Base-by-base conservation (phyloP, 441 rosid genomes). In the Corymbia calophylla region DNA sequence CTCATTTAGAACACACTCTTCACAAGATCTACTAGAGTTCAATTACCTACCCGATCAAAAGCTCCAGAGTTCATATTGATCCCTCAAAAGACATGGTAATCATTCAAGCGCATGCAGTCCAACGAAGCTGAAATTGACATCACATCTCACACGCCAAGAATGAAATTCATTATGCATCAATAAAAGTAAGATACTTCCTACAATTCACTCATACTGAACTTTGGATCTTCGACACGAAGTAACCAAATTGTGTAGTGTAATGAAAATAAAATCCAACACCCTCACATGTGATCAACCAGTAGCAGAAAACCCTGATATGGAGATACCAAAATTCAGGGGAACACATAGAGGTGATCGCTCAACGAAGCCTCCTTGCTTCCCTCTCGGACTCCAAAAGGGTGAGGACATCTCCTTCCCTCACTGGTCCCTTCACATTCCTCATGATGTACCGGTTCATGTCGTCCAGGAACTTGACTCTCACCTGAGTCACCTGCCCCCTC, bases 341-440 rank as follows among this genome's bases (percentile, higher is more conserved):
- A 44, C 51, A 19, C 81, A 2, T 9, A 1, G 12, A 70, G 21
- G 47, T 10, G 51, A 77, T 77, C 1, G n/a, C 51, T 88, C 89
- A 88, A 80, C 89, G 89, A 58, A 88, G 89, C 89, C 89, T 81
- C 89, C 89, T 48, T n/a, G 89, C 89, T 49, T 88, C 89, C 39
- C 89, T 88, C 89, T 88, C 89, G 13, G 89, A 88, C 86, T 88
- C 89, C 49, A 88, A 47, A 44, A 88, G 89, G 29, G 89, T 84
- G 35, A 88, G 89, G 3, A 88, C 86, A 47, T 88, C 89, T 18
- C 89, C 89, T 88, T 88, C 89, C 39, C 89, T 88, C 70, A 81
- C 87, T 35, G 89, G 89, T 44, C 89, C 89, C 87, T 88, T 88
- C 70, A 81, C 89, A 64, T 88, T 88, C 77, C 89, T 81, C 89